Percentiles rank a stretch among this genome's conserved stretches.
Conservation (phyloP, 495 filamentous ascomycete genomes). For the Elasticomyces elasticus region DNA sequence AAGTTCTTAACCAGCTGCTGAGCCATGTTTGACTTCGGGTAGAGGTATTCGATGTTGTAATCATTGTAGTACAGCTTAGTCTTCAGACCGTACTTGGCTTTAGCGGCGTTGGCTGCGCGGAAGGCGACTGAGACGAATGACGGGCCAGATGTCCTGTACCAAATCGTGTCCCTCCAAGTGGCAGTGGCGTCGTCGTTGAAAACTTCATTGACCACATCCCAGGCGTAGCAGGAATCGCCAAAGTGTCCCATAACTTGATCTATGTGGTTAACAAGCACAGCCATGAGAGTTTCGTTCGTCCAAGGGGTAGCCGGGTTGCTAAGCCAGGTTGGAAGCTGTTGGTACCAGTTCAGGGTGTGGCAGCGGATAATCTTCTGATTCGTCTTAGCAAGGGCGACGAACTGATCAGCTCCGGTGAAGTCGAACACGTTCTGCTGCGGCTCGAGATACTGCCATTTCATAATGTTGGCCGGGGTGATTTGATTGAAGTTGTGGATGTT, state of each 20-base stretch:
- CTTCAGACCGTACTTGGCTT: slow-evolving; percentile 25
- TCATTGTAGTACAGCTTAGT: slow-evolving; percentile 59
- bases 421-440: too few relatives aligned
- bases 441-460: too few relatives aligned
- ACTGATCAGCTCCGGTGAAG: too few relatives aligned
- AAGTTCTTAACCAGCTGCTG: slow-evolving; percentile 39
- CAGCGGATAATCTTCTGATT: too few relatives aligned
- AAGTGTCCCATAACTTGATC: slow-evolving; percentile 9
- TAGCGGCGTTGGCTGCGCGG: slow-evolving; percentile 30
- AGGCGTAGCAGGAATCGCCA: slow-evolving; percentile 4
- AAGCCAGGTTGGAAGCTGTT: too few relatives aligned
- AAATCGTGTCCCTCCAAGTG: slow-evolving; percentile 18
- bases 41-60: slow-evolving; percentile 50
- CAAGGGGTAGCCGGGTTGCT: slow-evolving; percentile 11
- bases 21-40: slow-evolving; percentile 39
- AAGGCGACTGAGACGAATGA: slow-evolving; percentile 27
- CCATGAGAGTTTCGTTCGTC: slow-evolving; percentile 23
- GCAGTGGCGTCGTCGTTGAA: slow-evolving; percentile 27
- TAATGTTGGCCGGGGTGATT: too few relatives aligned
- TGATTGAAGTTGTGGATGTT: slow-evolving; percentile 4
- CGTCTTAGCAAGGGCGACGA: too few relatives aligned
- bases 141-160: slow-evolving; percentile 21
- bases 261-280: slow-evolving; percentile 30
- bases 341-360: too few relatives aligned
- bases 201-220: slow-evolving; percentile 32